A percentile compares a stretch with the other conserved stretches of the same genome.
Conservation (phyloP, 2,329 filamentous ascomycete genomes). For the Sphaerulina musiva region DNA sequence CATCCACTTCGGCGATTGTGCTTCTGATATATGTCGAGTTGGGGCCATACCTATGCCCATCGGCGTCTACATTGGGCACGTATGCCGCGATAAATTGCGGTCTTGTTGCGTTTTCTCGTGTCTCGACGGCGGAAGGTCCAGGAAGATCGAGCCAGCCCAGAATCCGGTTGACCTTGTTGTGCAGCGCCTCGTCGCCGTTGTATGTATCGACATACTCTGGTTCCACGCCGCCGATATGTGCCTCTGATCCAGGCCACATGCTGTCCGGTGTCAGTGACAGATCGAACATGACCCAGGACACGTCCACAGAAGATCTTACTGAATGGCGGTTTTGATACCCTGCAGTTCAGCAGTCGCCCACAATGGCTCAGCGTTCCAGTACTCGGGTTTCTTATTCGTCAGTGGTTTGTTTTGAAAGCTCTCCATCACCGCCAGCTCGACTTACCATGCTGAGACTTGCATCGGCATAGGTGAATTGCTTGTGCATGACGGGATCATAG, state of each 20-base stretch:
- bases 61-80: conserved; percentile 82
- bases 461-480: conserved; percentile 85
- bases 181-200: conserved; percentile 68
- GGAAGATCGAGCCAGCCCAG: conserved; percentile 80
- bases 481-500: conserved; percentile 71
- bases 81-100: conserved; percentile 93
- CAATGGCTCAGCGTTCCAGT: conserved; percentile 91
- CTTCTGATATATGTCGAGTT: conserved; percentile 85
- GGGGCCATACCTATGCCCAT: conserved; percentile 82
- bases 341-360: conserved; percentile 89
- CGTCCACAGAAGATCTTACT: conserved; percentile 35
- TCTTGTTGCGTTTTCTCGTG: conserved; percentile 47
- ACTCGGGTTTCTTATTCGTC: conserved; percentile 58
- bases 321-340: conserved; percentile 71
- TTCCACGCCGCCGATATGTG: conserved; percentile 66
- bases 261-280: neutral
- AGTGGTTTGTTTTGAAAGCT: neutral
- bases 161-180: conserved; percentile 70
- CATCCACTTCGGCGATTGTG: conserved; percentile 74
- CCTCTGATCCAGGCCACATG: conserved; percentile 98
- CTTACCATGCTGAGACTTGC: conserved; percentile 58
- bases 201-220: conserved; percentile 79
- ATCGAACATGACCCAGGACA: neutral
- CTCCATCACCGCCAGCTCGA: neutral
- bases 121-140: conserved; percentile 54